These are phyloP conservation scores for Phytophthora podocarpi DNA, from an alignment of 352 stramenopile species.

Conservation along the genomic window DNA sequence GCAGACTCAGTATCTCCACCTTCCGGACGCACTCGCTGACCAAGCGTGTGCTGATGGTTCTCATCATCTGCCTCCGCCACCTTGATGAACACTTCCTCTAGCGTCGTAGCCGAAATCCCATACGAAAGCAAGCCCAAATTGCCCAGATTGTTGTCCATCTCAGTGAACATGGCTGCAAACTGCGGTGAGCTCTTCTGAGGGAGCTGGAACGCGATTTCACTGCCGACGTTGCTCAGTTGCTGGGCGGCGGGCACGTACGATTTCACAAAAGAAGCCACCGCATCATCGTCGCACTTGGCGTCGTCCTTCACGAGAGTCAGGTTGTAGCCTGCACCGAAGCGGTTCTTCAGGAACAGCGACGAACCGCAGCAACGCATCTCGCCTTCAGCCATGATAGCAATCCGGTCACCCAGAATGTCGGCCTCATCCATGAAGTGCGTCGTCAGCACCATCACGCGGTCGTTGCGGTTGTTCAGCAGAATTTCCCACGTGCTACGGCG, in stretches of 20 bases:
- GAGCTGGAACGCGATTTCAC: conserved; percentile 74
- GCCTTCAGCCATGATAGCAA: conserved; percentile 88
- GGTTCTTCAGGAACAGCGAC: conserved; percentile 84
- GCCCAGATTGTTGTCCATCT: conserved; percentile 52
- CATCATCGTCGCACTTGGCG: conserved; percentile 31
- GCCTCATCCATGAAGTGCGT: conserved; percentile 96
- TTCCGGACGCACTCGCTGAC: conserved; percentile 19
- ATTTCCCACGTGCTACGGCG: conserved; percentile 94
- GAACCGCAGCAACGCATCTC: conserved; percentile 73
- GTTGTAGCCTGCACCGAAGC: conserved; percentile 74
- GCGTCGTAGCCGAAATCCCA: conserved; percentile 79
- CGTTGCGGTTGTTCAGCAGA: conserved; percentile 60
- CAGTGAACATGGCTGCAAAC: conserved; percentile 69
- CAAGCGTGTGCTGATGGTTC: conserved; percentile 46
- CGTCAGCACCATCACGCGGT: conserved; percentile 86
- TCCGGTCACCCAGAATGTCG: conserved; percentile 83
- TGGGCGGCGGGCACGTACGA: conserved; percentile 41
- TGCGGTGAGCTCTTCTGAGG: conserved; percentile 46
- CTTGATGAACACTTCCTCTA: conserved; percentile 86
- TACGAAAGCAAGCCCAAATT: conserved; percentile 54
- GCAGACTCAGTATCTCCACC: too few relatives aligned
- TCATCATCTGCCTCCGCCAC: conserved; percentile 53
- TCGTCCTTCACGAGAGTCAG: conserved; percentile 68
- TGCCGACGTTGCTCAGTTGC: conserved; percentile 71
- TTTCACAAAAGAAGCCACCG: conserved; percentile 45